Conservation (phyloP, 805 yeast species). For the Wickerhamiella dianesei region DNA sequence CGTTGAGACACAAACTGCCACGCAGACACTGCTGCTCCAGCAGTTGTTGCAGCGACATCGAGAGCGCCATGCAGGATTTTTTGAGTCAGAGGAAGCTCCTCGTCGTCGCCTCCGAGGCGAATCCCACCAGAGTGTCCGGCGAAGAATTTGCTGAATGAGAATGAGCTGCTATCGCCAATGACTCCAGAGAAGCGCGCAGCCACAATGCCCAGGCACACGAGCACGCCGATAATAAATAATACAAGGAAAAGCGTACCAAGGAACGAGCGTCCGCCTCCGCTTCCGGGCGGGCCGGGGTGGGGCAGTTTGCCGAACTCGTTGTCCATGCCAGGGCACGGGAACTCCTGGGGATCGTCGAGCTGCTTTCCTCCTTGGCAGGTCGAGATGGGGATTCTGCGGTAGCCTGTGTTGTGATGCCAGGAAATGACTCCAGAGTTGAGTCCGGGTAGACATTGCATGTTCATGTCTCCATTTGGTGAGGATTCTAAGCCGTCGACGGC, state of each 20-base stretch:
- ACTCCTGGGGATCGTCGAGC: conserved; percentile 50
- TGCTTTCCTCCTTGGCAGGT: conserved; percentile 74
- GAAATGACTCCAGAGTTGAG: conserved; percentile 34
- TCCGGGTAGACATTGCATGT: conserved; percentile 29
- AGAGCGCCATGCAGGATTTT: not conserved
- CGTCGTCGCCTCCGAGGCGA: not conserved
- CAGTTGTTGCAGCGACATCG: not conserved
- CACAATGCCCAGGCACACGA: not conserved
- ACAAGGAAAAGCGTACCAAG: not conserved
- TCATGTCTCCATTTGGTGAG: not conserved
- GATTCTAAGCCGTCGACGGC: conserved; percentile 52
- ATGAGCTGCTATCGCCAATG: not conserved
- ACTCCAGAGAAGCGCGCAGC: not conserved
- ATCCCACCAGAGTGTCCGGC: not conserved
- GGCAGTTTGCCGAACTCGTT: conserved; percentile 36
- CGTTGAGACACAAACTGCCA: conserved; percentile 6
- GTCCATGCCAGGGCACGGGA: conserved; percentile 82
- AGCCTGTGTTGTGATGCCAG: conserved; percentile 77
- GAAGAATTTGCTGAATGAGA: not conserved
- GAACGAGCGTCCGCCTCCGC: conserved; percentile 24
- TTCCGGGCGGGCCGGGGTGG: not conserved
- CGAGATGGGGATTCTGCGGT: conserved; percentile 70
- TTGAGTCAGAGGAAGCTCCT: not conserved
- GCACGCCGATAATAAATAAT: not conserved
- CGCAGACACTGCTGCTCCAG: conserved; percentile 2